Conservation (phyloP, 2,329 filamentous ascomycete genomes). For the Cryoendolithus antarcticus region DNA sequence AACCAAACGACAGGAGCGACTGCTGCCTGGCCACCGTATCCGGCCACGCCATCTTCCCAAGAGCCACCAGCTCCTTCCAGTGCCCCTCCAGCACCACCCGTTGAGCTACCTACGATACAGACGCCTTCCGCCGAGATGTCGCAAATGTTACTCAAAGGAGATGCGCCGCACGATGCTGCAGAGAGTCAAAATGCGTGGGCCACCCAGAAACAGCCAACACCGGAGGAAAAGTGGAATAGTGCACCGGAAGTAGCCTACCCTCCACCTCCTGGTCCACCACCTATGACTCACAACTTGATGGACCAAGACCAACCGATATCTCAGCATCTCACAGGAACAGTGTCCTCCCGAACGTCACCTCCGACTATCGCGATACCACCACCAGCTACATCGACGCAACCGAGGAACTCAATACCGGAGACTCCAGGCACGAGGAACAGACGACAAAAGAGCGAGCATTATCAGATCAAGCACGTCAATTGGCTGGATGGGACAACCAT, state of each 20-base stretch:
- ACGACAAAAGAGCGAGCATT: constrained; percentile 57
- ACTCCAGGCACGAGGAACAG: constrained; percentile 29
- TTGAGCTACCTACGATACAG: constrained; percentile 29
- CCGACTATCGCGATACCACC: too few relatives aligned
- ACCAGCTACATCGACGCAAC: too few relatives aligned
- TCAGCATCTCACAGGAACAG: too few relatives aligned
- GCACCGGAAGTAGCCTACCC: background rate
- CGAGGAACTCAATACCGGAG: constrained; percentile 20
- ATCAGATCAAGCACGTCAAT: constrained; percentile 81
- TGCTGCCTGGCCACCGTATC: background rate
- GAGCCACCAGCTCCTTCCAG: constrained; percentile 6
- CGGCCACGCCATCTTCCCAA: constrained; percentile 1
- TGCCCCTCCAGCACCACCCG: constrained; percentile 19
- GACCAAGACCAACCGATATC: too few relatives aligned
- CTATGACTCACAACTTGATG: background rate
- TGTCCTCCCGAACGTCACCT: too few relatives aligned
- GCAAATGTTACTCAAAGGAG: constrained; percentile 23
- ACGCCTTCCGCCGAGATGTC: constrained; percentile 30
- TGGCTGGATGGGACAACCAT: constrained; percentile 63
- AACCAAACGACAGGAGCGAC: background rate
- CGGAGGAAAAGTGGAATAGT: constrained; percentile 1
- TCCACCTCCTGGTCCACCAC: constrained; percentile 3
- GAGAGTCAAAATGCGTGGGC: background rate
- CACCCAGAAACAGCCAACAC: background rate
- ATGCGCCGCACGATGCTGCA: constrained; percentile 1